Evolutionary conservation across 441 rosid genomes (phyloP), one percentile per base, ranked within the genome.

Genomic region (Gossypium schwendimanii): DNA sequence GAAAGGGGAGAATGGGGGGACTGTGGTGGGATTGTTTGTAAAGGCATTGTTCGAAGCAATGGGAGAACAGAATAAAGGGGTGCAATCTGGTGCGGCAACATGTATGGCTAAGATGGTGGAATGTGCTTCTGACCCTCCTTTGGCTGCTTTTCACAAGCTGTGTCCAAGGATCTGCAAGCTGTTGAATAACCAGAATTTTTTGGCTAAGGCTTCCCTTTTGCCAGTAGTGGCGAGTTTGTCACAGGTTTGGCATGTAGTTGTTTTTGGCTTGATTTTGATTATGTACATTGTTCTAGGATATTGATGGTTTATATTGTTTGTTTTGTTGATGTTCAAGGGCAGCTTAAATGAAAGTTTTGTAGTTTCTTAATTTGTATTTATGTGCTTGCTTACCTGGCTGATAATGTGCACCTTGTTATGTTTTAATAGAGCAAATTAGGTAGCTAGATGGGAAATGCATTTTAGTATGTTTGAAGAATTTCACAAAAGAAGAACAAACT

Each of bases 71-170:
- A 89, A 88, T 77, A 95, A 90, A 78, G 88, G 84, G 28, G 97
- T 89, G 45, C 99, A 93, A 80, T 83, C 93, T n/a, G 98, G 97
- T 69, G 98, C 98, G 21, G 90, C 98, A 3, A 75, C 83, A 47
- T 95, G 97, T 79, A 85, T 93, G 97, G 96, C 95, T 17, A 93
- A 83, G 85, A 85, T 93, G 92, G 91, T 95, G 69, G 97, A 95
- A 41, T 86, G 84, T 36, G 91, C 98, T 0, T 79, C 87, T 0
- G 80, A 69, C 73, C 90, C 89, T 21, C 93, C 94, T 0, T 60
- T 79, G 62, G 73, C 77, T 31, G 83, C 94, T 1, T 90, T 93
- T 17, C 95, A 90, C 80, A 95, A 93, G 84, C 77, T 93, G 73
- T 93, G 97, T 76, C 84, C 96, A 2, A 88, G 90, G 84, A 91